phyloP scores from a whole-genome alignment of 345 rosid genomes.

The Raphanus raphanistrum region DNA sequence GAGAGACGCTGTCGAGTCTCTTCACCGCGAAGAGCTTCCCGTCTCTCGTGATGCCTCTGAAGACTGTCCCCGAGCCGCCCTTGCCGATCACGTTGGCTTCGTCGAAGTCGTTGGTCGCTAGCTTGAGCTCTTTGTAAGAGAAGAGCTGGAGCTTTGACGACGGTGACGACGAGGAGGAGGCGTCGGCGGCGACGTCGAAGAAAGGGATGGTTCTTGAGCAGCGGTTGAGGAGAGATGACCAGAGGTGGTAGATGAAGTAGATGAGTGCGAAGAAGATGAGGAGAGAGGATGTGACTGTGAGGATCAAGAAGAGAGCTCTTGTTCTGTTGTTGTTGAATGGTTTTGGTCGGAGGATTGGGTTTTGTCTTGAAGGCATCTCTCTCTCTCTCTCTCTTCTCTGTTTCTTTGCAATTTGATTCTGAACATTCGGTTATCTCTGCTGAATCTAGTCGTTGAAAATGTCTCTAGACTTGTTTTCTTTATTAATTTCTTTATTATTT shows the following conservation, averaged over 20 bases:
- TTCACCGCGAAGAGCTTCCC: constrained; percentile 85
- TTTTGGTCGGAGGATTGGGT: constrained; percentile 40
- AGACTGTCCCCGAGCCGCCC: constrained; percentile 98
- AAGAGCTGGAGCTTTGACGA: constrained; percentile 70
- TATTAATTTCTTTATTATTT: neutral
- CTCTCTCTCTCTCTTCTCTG: neutral
- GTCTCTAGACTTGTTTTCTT: constrained; percentile 17
- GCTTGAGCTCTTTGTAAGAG: constrained; percentile 71
- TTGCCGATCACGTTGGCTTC: constrained; percentile 72
- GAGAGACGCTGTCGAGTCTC: constrained; percentile 62
- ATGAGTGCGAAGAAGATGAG: constrained; percentile 61
- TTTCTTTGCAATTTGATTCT: constrained; percentile 4
- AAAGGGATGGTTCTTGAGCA: constrained; percentile 78
- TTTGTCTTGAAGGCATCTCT: constrained; percentile 79
- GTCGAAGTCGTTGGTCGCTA: constrained; percentile 74
- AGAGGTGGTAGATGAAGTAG: constrained; percentile 85
- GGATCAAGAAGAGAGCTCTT: constrained; percentile 58
- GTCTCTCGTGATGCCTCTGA: constrained; percentile 68
- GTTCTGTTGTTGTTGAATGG: constrained; percentile 47
- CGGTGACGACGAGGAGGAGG: constrained; percentile 31
- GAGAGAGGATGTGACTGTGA: constrained; percentile 68
- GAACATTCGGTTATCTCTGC: constrained; percentile 32
- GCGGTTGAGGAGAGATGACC: constrained; percentile 57
- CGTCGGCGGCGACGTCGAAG: constrained; percentile 21
- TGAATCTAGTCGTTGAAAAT: constrained; percentile 39